Evolutionary conservation across 228 moss, liverwort and hornwort genomes (phyloP), one percentile per base, ranked within the genome.

Genomic region (Sphagnum magellanicum): DNA sequence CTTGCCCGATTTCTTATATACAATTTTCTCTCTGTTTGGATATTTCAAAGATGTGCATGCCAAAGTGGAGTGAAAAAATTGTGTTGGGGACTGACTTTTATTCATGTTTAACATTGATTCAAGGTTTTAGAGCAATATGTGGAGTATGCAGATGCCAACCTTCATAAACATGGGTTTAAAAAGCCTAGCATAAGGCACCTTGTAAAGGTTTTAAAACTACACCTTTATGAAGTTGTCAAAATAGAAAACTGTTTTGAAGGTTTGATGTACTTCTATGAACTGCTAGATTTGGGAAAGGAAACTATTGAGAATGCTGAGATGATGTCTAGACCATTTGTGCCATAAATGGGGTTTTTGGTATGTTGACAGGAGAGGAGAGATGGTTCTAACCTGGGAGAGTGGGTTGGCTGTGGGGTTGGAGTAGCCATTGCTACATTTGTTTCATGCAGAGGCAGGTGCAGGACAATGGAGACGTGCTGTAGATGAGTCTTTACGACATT

Each of bases 401-500:
- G 9, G 65, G 10, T 7, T 48, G 11, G 48, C 55, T 8, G n/a
- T 73, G 11, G 59, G 67, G 52, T 63, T 67, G 71, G 60, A 68
- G 51, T 74, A 88, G 84, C 87, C 87, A 55, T 75, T 88, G 49
- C 71, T 88, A 62, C 84, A 84, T 64, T 50, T 88, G 50, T 88
- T 88, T 71, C 81, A 81, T 67, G 68, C 84, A 10, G 87, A 88
- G 71, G 17, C 77, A 67, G 84, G 87, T 32, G 77, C 79, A 65
- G 81, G 84, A 65, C 53, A 72, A 46, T 88, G 87, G 87, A 84
- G 79, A 73, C 81, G 87, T 11, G 87, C 84, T 17, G 77, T 88
- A 14, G 87, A 88, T 11, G 77, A 88, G 59, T 75, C 81, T 48
- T 48, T 88, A 57, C 79, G 79, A 52, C 70, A 71, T 13, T 73